These are phyloP conservation scores for Penstemon davidsonii DNA, from an alignment of 257 asterid genomes.

Conservation along the genomic window DNA sequence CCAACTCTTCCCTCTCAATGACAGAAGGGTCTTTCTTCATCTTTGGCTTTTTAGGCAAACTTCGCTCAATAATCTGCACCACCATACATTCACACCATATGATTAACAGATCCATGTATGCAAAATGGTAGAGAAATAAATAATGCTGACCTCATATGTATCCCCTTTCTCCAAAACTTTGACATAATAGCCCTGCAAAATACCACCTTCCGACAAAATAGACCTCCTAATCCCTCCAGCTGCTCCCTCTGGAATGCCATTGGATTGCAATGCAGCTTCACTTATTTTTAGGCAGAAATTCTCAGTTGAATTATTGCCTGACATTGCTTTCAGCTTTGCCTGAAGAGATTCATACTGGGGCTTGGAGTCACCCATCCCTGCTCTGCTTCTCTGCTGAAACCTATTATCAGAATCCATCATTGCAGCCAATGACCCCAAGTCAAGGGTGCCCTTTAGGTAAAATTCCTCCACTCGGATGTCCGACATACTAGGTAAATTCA, in stretches of 20 bases:
- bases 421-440: slow-evolving; percentile 88
- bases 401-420: slow-evolving; percentile 86
- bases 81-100: slow-evolving; percentile 32
- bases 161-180: slow-evolving; percentile 99
- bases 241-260: slow-evolving; percentile 94
- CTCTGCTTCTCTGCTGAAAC: slow-evolving; percentile 54
- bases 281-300: slow-evolving; percentile 71
- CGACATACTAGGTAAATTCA: slow-evolving; percentile 73
- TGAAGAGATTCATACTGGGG: slow-evolving; percentile 90
- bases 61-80: slow-evolving; percentile 90
- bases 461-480: slow-evolving; percentile 86
- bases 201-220: slow-evolving; percentile 86
- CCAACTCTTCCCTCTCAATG: slow-evolving; percentile 89
- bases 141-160: slow-evolving; percentile 78
- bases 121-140: slow-evolving; percentile 20
- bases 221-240: slow-evolving; percentile 83
- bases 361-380: slow-evolving; percentile 71
- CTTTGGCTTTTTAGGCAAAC: slow-evolving; percentile 77
- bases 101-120: slow-evolving; percentile 21
- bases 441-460: slow-evolving; percentile 97
- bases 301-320: slow-evolving; percentile 48
- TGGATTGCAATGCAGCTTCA: slow-evolving; percentile 66
- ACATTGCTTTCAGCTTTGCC: slow-evolving; percentile 66
- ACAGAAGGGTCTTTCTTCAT: slow-evolving; percentile 80
- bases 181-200: slow-evolving; percentile 83